A percentile compares a stretch with the other conserved stretches of the same genome.
These are phyloP conservation scores for Tulasnella sp. DNA, from an alignment of 768 basidiomycete genomes.

Conservation along the genomic window DNA sequence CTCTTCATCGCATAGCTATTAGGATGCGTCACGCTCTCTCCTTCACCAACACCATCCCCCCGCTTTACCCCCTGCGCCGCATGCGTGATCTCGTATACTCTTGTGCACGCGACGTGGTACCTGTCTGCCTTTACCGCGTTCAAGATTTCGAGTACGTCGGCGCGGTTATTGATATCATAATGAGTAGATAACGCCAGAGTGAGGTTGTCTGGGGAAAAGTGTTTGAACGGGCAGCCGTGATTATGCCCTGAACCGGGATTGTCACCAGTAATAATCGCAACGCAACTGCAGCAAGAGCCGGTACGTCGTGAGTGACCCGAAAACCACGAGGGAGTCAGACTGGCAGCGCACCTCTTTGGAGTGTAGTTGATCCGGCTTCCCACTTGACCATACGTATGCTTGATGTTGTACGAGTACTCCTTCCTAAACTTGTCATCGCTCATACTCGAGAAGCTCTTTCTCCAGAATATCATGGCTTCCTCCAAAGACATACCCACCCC, in stretches of 20 bases:
- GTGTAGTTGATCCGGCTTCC: conserved; percentile 92
- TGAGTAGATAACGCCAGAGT: conserved; percentile 50
- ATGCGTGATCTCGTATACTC: conserved; percentile 94
- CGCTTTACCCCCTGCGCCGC: conserved; percentile 56
- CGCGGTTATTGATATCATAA: conserved; percentile 31
- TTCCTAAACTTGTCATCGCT: conserved; percentile 97
- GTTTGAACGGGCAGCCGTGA: conserved; percentile 90
- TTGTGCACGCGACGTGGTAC: conserved; percentile 93
- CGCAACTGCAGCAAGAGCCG: conserved; percentile 53
- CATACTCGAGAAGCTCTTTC: conserved; percentile 67
- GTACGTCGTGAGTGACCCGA: background rate
- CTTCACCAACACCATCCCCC: conserved; percentile 78
- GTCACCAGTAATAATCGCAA: conserved; percentile 67
- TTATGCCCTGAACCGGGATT: conserved; percentile 60
- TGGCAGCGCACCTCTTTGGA: conserved; percentile 51
- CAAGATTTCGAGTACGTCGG: conserved; percentile 78
- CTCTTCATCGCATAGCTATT: conserved; percentile 50
- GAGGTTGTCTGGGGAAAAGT: conserved; percentile 77
- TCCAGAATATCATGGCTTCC: conserved; percentile 90
- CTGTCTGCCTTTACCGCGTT: conserved; percentile 67
- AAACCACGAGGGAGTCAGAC: background rate
- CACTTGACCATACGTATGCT: conserved; percentile 89
- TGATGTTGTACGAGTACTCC: conserved; percentile 93
- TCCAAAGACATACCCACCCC: conserved; percentile 89
- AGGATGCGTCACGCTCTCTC: conserved; percentile 88